phyloP scores from a whole-genome alignment of 345 rosid genomes.

The Eutrema yunnanense region DNA sequence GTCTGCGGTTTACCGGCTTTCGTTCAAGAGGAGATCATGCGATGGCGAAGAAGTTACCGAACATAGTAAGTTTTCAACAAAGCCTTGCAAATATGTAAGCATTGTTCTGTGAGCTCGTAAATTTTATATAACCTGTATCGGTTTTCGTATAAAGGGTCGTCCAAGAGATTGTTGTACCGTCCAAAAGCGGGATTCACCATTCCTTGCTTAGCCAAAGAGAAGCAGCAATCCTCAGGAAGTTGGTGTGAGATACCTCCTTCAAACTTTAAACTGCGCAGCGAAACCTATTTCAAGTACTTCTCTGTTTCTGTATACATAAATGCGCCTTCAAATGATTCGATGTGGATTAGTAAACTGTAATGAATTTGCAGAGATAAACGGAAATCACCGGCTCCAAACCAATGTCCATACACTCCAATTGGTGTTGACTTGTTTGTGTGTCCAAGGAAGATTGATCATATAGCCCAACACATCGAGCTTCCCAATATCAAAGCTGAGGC shows the following conservation, averaged over 20 bases:
- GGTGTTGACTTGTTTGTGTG: slow-evolving; percentile 80
- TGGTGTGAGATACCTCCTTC: slow-evolving; percentile 69
- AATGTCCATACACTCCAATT: slow-evolving; percentile 58
- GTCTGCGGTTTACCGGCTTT: slow-evolving; percentile 48
- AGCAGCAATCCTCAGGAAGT: slow-evolving; percentile 38
- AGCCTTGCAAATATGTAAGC: neutral
- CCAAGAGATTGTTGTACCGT: slow-evolving; percentile 47
- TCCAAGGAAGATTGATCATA: slow-evolving; percentile 79
- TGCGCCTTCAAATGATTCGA: neutral
- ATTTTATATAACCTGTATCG: neutral
- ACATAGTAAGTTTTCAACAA: slow-evolving; percentile 36
- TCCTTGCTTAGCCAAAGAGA: slow-evolving; percentile 49
- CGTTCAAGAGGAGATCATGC: slow-evolving; percentile 60
- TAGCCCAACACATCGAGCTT: slow-evolving; percentile 85
- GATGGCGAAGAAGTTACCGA: slow-evolving; percentile 54
- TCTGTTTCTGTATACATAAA: neutral
- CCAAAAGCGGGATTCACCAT: slow-evolving; percentile 56
- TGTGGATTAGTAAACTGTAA: neutral
- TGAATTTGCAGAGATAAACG: slow-evolving; percentile 62
- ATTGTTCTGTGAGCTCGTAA: neutral
- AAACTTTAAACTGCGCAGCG: slow-evolving; percentile 61
- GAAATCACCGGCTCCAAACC: slow-evolving; percentile 61
- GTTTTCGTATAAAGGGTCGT: slow-evolving; percentile 35
- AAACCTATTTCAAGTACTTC: slow-evolving; percentile 52
- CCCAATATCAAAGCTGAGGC: slow-evolving; percentile 58